These are phyloP conservation scores for Arctium minus DNA, from an alignment of 129 eudicot genomes.

Conservation along the genomic window DNA sequence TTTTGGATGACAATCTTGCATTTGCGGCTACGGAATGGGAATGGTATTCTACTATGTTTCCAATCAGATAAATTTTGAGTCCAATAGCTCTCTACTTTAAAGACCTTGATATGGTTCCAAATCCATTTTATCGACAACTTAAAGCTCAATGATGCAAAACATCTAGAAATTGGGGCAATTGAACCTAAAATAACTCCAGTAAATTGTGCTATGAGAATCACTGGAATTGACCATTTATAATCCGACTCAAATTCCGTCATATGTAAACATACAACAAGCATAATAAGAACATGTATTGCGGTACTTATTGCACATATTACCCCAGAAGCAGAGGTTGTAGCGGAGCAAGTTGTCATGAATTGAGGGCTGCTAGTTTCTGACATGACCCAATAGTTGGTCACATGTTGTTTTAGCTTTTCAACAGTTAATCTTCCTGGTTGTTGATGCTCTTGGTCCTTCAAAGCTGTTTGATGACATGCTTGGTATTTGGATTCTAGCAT, in stretches of 20 bases:
- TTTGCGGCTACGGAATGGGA: neutral
- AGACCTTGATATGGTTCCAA: neutral
- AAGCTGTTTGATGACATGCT: neutral
- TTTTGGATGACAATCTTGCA: slow-evolving; percentile 2
- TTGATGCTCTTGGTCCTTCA: neutral
- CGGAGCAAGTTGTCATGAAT: slow-evolving; percentile 12
- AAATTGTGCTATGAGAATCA: neutral
- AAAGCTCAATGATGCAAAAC: slow-evolving; percentile 5
- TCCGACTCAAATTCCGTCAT: neutral
- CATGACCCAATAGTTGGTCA: slow-evolving; percentile 30
- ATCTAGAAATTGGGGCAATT: neutral
- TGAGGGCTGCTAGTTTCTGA: slow-evolving; percentile 27
- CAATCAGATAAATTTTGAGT: slow-evolving; percentile 21
- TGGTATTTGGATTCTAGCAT: slow-evolving; percentile 3
- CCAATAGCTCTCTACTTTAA: slow-evolving; percentile 32
- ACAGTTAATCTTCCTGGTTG: neutral
- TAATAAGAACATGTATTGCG: no score
- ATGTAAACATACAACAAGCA: neutral
- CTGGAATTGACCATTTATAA: slow-evolving; percentile 2
- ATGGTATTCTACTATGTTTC: slow-evolving; percentile 20
- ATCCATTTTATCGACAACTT: neutral
- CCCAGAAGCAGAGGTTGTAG: neutral
- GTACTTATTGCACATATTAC: neutral
- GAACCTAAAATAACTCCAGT: neutral
- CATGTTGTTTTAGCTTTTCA: slow-evolving; percentile 10